Evolutionary conservation across 768 basidiomycete genomes (phyloP), one percentile per base, ranked within the genome.

Genomic region (Imleria badia): DNA sequence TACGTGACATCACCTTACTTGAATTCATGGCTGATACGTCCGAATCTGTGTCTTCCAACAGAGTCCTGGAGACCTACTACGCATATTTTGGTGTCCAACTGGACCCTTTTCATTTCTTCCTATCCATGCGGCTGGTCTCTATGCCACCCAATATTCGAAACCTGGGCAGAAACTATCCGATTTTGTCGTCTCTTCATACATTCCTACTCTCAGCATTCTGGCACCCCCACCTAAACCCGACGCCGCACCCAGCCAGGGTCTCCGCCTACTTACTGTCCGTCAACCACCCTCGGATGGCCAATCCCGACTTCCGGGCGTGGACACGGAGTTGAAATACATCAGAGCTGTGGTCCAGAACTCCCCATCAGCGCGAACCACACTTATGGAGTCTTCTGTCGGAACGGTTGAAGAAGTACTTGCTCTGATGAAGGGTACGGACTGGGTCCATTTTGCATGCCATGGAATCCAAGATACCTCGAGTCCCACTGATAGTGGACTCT

Each of bases 311-410:
- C 62, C 56, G 2, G 55, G 53, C n/a, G 40, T 55, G 14, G 45
- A 60, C 15, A 56, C 60, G 2, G 52, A 51, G 63, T 60, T 48
- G 68, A 65, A 45, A 68, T 68, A 48, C 66, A 70, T n/a, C 34
- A 45, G 20, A 9, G 5, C n/a, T 3, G 22, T 54, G 2, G 7
- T 55, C 39, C 9, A 23, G 6, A 22, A n/a, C 13, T 39, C 44
- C 19, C 31, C 38, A n/a, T 54, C 23, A 26, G 29, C 43, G 5
- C 31, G 8, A 35, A 45, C 43, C 19, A 33, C 15, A 11, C 20
- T 58, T 11, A 22, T 36, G 11, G 52, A 58, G 23, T 41, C 48
- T 7, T 33, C 42, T 11, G 7, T 22, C 17, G 48, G 48, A 20
- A 55, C 48, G 13, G 48, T 50, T 5, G 75, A 53, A 9, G 45